Evolutionary conservation across 2,329 filamentous ascomycete species (phyloP), one percentile per base, ranked within the genome.

Genomic region (Colletotrichum eremochloae): DNA sequence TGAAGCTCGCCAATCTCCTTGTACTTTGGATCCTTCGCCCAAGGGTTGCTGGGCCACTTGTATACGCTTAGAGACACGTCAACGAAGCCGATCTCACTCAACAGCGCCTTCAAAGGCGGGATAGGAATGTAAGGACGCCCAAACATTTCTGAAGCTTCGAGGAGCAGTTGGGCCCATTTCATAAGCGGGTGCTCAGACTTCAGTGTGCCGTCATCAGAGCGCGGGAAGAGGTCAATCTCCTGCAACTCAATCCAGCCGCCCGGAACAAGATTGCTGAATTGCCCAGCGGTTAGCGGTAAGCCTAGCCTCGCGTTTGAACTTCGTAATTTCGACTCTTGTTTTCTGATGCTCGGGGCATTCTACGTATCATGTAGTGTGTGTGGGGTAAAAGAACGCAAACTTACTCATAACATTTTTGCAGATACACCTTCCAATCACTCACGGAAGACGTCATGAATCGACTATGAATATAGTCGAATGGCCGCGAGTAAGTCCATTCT

Each of bases 51-150:
- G 0, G 88, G 87, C 79, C 87, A 84, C 76, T 84, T 86, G 75
- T 82, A 86, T 18, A 85, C 75, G 2, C 82, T 79, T 76, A 88
- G 84, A 0, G 79, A 79, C 0, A 90, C 84, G 67, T 89, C 83
- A 62, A 83, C 80, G 74, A 90, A 90, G 1, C 89, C 89, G 0
- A 84, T 86, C n/a, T 86, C 84, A 58, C 81, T 68, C 76, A 90
- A 81, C 62, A 83, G 81, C 50, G 81, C 77, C 64, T 78, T 79
- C 7, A 57, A 46, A 5, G 38, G 44, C 29, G 38, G 55, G 9
- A 75, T 72, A 18, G 60, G 44, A 18, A 60, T 20, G 46, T 81
- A 81, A 1, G 78, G 74, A 1, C 81, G 78, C 0, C 79, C 78
- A 11, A 82, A 71, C 1, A 77, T 76, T 1, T 66, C 68, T 0